Evolutionary conservation across 2,329 filamentous ascomycete species (phyloP).

Genomic region (Allantophomopsis cytisporea): DNA sequence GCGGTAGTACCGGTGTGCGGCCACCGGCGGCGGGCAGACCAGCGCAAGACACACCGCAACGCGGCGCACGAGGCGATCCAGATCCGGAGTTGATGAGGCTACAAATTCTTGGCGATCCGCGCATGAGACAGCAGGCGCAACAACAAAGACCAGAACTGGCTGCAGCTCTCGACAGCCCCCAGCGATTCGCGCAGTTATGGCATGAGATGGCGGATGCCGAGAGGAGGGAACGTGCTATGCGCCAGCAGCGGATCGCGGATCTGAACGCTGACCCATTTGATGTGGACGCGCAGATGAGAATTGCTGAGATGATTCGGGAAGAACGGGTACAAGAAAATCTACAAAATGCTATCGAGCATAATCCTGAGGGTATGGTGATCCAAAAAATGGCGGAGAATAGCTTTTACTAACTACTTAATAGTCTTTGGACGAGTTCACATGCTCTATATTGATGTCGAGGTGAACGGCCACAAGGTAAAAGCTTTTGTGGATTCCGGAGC

Average conservation of each 20-base stretch:
- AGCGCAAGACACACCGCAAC: conserved; percentile 16
- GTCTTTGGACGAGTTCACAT: conserved; percentile 92
- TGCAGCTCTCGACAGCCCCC: conserved; percentile 60
- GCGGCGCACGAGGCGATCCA: conserved; percentile 22
- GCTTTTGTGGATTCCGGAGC: conserved; percentile 95
- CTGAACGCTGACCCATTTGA: conserved; percentile 94
- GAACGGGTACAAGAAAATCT: conserved; percentile 90
- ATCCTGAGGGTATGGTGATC: conserved; percentile 67
- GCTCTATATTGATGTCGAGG: conserved; percentile 90
- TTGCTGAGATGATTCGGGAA: conserved; percentile 94
- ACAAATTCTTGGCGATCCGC: conserved; percentile 68
- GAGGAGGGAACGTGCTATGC: conserved; percentile 58
- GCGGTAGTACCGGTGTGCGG: conserved; percentile 28
- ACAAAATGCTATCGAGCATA: conserved; percentile 93
- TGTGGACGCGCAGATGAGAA: conserved; percentile 76
- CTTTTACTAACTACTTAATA: conserved; percentile 20
- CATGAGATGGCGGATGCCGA: conserved; percentile 55
- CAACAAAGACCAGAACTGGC: conserved; percentile 66
- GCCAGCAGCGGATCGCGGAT: conserved; percentile 69
- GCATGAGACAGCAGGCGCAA: conserved; percentile 55
- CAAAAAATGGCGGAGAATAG: background rate
- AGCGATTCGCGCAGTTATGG: conserved; percentile 63
- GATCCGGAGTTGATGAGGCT: conserved; percentile 75
- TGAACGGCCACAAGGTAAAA: conserved; percentile 86
- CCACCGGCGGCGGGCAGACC: conserved; percentile 12